Conservation (phyloP, 2,329 filamentous ascomycete species). For the Pseudogymnoascus sp. region DNA sequence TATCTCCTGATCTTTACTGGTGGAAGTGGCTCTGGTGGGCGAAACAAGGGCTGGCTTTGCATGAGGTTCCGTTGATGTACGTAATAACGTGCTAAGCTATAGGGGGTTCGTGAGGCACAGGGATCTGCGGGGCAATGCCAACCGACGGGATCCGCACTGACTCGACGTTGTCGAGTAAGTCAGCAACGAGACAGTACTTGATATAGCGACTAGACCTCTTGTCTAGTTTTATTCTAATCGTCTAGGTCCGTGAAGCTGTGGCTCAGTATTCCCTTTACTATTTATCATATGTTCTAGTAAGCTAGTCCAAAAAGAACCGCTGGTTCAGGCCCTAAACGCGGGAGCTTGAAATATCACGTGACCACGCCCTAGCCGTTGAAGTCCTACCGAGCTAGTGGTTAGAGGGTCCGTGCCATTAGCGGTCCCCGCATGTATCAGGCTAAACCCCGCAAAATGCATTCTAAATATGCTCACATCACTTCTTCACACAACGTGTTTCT, state of each 20-base stretch:
- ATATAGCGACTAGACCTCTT: background rate
- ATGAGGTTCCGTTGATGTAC: background rate
- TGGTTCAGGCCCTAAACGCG: background rate
- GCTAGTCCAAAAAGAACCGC: background rate
- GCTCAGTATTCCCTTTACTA: background rate
- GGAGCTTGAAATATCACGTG: background rate
- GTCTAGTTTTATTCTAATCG: background rate
- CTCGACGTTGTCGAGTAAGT: background rate
- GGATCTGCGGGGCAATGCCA: constrained; percentile 10
- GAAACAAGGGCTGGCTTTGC: background rate
- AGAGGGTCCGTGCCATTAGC: background rate
- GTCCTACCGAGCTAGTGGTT: background rate
- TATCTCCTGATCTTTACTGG: background rate
- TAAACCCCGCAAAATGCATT: background rate
- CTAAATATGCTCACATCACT: background rate
- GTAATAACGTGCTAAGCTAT: background rate
- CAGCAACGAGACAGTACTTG: background rate
- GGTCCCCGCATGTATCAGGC: background rate
- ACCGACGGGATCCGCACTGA: background rate
- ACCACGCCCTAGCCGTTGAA: background rate
- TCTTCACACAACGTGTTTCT: background rate
- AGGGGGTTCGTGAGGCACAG: constrained; percentile 17
- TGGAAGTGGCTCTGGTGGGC: background rate
- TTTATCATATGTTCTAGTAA: background rate
- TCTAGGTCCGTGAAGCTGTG: background rate